Base-by-base conservation (phyloP, 2,329 filamentous ascomycete genomes). In the Sporothrix humicola region DNA sequence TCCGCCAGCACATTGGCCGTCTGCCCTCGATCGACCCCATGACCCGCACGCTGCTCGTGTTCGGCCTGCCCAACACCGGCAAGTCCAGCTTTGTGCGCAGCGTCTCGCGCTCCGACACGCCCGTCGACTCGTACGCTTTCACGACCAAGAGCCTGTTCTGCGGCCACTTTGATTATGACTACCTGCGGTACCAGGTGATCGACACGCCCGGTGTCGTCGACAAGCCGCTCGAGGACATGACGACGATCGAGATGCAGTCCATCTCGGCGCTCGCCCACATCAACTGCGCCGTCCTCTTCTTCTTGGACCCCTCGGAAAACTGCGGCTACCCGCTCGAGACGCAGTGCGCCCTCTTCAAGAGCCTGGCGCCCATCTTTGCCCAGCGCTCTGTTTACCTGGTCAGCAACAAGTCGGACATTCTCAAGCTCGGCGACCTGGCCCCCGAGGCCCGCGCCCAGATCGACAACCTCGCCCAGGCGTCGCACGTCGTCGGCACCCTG, bases 201-300 rank as follows among this genome's bases (percentile, higher is more conserved):
- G 96, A 99, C 84, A 99, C 96, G 12, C 95, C 95, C n/a, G 96
- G 96, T 87, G 97, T 99, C 78, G 86, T 99, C 75, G 96, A 99
- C 79, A 96, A 99, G 82, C 95, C 95, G 50, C 89, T 99, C 9
- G 96, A 98, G 84, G 96, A 98, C 85, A 99, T 98, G 96, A 97
- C 98, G 85, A 98, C 96, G 3, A 99, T 99, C 81, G 96, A 99
- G 84, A 98, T 98, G 94, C 96, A 98, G 86, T 93, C 93, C 75
- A 98, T 99, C 78, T 98, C 95, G 20, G 96, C 97, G 12, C 97
- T 99, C 84, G 96, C 96, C 70, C 97, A 99, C 86, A 87, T 99
- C 81, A 90, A 95, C 79, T 97, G 95, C 58, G 95, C 95, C 73
- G 97, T 99, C 77, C 87, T 98, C 74, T 98, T 98, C 84, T 98